Base-by-base conservation (phyloP, 2,329 filamentous ascomycete genomes). In the Lachnellula hyalina region DNA sequence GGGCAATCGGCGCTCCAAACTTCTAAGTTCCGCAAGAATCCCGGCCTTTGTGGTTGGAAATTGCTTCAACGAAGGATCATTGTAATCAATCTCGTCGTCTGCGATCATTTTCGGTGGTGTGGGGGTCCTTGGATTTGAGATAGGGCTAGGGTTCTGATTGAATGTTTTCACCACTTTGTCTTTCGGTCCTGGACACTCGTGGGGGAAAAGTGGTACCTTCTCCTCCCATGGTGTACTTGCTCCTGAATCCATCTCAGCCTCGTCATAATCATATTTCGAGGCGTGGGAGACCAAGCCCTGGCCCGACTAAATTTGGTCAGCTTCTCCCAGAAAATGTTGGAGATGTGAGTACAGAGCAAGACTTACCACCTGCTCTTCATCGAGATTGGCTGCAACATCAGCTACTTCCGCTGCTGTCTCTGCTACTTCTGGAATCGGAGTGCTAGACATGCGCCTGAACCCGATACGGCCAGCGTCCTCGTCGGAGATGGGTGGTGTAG, bases 371-470 rank as follows among this genome's bases (percentile, higher is more conserved):
- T 52, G 54, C 19, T 65, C 57, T 9, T 52, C 41, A 53, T 77
- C 74, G 11, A 75, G 59, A 8, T 61, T 63, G 52, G 72, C 65
- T 12, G 76, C 74, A 28, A 70, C 71, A 53, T 76, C 71, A 25
- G 73, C 72, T 28, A 75, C 73, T 60, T 79, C 76, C 2, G 73
- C 74, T 5, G 75, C 74, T 6, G 72, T 74, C 5, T 65, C 65
- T 11, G 75, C 71, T 44, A 74, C 72, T 54, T 77, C 66, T 25
- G 70, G 65, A 47, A 74, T 73, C 4, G 74, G 73, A 3, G 74
- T 74, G 4, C 58, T 61, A 4, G 72, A 72, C 49, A 73, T 58
- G 32, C 69, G 67, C 51, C 71, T 65, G 21, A 64, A 56, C n/a
- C 70, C 69, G 47, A 63, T 65, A 41, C 66, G 63, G 17, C 67